Evolutionary conservation across 495 filamentous ascomycete genomes (phyloP).

Genomic region (Penicillium egyptiacum): DNA sequence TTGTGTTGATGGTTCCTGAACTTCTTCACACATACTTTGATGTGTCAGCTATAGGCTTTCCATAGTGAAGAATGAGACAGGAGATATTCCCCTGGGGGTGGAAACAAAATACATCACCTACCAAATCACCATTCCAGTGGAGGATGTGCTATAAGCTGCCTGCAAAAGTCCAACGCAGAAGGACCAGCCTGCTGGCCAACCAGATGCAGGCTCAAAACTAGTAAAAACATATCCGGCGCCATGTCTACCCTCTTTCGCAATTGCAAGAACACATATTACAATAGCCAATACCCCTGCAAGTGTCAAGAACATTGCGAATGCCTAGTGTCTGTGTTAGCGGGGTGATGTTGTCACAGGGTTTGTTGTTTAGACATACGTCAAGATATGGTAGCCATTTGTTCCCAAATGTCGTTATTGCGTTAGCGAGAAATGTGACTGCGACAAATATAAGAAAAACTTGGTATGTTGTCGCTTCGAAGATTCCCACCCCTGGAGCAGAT

Average conservation of each 20-base stretch:
- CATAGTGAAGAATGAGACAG: neutral
- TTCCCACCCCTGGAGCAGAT: conserved; percentile 38
- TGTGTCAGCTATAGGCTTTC: too few species aligned
- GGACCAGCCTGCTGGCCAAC: conserved; percentile 59
- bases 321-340: conserved; percentile 40
- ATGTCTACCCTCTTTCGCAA: conserved; percentile 47
- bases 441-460: conserved; percentile 59
- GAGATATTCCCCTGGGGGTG: neutral
- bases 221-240: conserved; percentile 54
- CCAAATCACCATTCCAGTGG: conserved; percentile 45
- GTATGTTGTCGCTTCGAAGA: conserved; percentile 22
- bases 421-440: conserved; percentile 49
- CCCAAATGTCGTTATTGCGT: conserved; percentile 21
- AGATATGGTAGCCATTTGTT: conserved; percentile 38
- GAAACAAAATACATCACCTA: conserved; percentile 3
- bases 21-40: conserved; percentile 56
- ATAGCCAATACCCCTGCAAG: conserved; percentile 53
- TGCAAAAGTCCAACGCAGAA: conserved; percentile 58
- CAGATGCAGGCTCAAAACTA: conserved; percentile 51
- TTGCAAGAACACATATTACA: conserved; percentile 52
- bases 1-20: conserved; percentile 58
- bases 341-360: conserved; percentile 29
- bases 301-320: conserved; percentile 62
- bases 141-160: conserved; percentile 54
- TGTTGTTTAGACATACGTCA: conserved; percentile 40